Base-by-base conservation (phyloP, 495 filamentous ascomycete species). In the Penicillium bovifimosum region DNA sequence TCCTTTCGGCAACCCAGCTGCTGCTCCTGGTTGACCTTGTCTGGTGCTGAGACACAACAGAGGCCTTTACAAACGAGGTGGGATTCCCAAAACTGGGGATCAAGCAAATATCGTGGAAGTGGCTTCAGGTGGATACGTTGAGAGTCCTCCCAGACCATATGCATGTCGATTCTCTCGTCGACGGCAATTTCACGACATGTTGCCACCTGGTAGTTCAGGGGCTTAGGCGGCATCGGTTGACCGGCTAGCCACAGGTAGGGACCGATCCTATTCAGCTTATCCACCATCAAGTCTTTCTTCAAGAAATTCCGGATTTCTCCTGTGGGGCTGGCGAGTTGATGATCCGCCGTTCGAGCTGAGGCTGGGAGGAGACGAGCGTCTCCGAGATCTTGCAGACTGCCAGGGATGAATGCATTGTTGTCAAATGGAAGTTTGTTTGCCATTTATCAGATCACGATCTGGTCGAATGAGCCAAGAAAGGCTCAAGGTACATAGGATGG, bases 181-280 rank as follows among this genome's bases (percentile, higher is more conserved):
- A 76, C 55, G 11, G 65, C 47, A n/a, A 81, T 75, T 0, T 75
- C 57, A 16, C 75, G 59, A 4, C 54, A 53, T 3, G 75, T 61
- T n/a, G 72, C 47, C 14, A 67, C 33, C 41, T 81, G 78, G 47
- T 70, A 64, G 53, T 80, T 73, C 18, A 81, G 64, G 13, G 76
- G 64, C 10, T 71, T 72, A 1, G 80, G 71, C 1, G 70, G 67
- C 55, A 71, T 64, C 11, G 76, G 76, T 3, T 65, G 64, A 6
- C 80, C 76, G 28, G 65, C 75, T 1, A 80, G 34, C 79, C 80
- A 80, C 16, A 82, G 67, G 43, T 62, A 69, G 27, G 59, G 47
- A 38, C 69, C 55, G 7, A 74, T 54, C 7, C 56, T 38, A 32
- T 74, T 69, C 14, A 79, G 56, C 27, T 47, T 47, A 6, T 26